A percentile compares a stretch with the other conserved stretches of the same genome.
Conservation (phyloP, 2,329 filamentous ascomycete species). For the Nothophoma quercina region DNA sequence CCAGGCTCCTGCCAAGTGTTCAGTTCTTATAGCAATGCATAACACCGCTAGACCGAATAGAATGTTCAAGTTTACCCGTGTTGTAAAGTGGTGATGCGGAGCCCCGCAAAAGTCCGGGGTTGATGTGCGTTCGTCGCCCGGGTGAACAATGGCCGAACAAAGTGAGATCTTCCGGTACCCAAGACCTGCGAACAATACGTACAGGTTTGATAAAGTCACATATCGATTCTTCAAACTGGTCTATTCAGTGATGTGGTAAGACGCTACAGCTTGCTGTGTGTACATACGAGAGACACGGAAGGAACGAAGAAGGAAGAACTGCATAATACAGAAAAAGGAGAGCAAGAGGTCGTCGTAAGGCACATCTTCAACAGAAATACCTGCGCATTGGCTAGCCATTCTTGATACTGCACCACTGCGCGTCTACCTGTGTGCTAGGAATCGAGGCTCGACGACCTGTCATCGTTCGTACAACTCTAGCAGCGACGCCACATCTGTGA, state of each 20-base stretch:
- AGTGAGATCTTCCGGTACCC: slow-evolving; percentile 9
- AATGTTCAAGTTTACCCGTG: background rate
- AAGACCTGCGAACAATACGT: too few relatives aligned
- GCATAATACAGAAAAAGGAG: too few relatives aligned
- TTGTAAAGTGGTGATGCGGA: slow-evolving; percentile 5
- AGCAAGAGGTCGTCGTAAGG: background rate
- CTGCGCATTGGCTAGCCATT: too few relatives aligned
- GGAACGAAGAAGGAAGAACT: too few relatives aligned
- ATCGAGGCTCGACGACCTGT: background rate
- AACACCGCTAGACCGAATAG: background rate
- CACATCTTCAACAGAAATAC: background rate
- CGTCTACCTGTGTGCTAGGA: too few relatives aligned
- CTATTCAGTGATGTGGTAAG: background rate
- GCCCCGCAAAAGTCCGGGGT: slow-evolving; percentile 19
- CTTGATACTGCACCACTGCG: too few relatives aligned
- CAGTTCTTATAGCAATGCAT: slow-evolving; percentile 1
- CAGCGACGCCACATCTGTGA: slow-evolving; percentile 11
- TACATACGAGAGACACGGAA: background rate
- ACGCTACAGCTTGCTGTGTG: background rate
- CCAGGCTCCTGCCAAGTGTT: slow-evolving; percentile 7
- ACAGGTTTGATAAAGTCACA: background rate
- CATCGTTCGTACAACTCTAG: slow-evolving; percentile 17
- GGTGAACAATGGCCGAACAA: slow-evolving; percentile 10
- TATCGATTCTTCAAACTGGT: background rate
- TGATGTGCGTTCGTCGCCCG: slow-evolving; percentile 2